Percentiles rank a stretch among this genome's conserved stretches.
Evolutionary conservation across 1,284 basidiomycete genomes (phyloP).

Genomic region (Volvariella volvacea): DNA sequence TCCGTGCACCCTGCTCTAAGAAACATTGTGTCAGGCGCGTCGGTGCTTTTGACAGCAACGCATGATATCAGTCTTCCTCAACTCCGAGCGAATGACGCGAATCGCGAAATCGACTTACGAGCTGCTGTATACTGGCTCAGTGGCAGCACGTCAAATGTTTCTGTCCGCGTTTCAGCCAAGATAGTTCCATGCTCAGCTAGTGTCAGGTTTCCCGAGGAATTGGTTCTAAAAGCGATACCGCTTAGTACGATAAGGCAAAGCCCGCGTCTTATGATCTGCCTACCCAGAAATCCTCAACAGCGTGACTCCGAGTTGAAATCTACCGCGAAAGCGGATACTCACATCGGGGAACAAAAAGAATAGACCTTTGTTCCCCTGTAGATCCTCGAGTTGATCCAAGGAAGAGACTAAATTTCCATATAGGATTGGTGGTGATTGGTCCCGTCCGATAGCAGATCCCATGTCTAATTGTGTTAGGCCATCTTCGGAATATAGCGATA

Average conservation of each 20-base stretch:
- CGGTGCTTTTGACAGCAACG: slow-evolving; percentile 31
- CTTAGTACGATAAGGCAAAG: slow-evolving; percentile 3
- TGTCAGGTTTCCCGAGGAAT: slow-evolving; percentile 41
- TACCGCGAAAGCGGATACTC: slow-evolving; percentile 72
- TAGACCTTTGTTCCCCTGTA: slow-evolving; percentile 68
- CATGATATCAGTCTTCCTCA: slow-evolving; percentile 9
- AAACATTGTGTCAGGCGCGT: slow-evolving; percentile 63
- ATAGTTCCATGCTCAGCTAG: slow-evolving; percentile 46
- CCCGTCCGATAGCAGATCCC: slow-evolving; percentile 40
- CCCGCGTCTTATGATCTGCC: slow-evolving; percentile 20
- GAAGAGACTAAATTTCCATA: slow-evolving; percentile 84
- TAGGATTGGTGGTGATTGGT: slow-evolving; percentile 51
- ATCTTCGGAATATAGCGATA: slow-evolving; percentile 63
- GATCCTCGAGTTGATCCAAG: slow-evolving; percentile 69
- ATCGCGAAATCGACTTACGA: slow-evolving; percentile 41
- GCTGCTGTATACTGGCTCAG: slow-evolving; percentile 71
- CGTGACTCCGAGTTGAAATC: slow-evolving; percentile 69
- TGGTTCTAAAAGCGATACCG: slow-evolving; percentile 21
- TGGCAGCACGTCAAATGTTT: slow-evolving; percentile 71
- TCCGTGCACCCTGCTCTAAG: slow-evolving; percentile 70
- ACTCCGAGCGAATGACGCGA: slow-evolving; percentile 8
- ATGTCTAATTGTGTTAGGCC: slow-evolving; percentile 52
- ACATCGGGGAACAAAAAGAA: slow-evolving; percentile 91
- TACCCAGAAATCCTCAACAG: slow-evolving; percentile 75
- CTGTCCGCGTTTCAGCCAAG: slow-evolving; percentile 65